Base-by-base conservation (phyloP, 306 rosid species). In the Argentina anserina region DNA sequence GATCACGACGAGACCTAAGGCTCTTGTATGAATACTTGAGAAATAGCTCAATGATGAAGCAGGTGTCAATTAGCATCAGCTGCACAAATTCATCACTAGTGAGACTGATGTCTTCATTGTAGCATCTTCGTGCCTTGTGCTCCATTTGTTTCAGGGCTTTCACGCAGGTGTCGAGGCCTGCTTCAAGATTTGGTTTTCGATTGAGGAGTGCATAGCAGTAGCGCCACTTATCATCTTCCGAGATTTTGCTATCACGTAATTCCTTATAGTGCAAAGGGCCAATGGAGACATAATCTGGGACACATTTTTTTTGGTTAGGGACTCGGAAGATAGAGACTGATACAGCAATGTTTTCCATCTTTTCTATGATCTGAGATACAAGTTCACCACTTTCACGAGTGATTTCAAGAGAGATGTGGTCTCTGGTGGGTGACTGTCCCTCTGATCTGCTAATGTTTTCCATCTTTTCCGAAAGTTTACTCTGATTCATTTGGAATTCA, bases 11-110 rank as follows among this genome's bases (percentile, higher is more conserved):
- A 28, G 81, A 81, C 67, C 86, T 73, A 21, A 86, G 72, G 69
- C 78, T 79, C 81, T 64, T 86, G 1, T 75, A 13, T 23, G 81
- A 23, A 37, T 60, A 79, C 70, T 75, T 83, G 15, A 84, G 65
- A 78, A 89, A 80, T 0, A 89, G 80, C 81, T 89, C 94, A 11
- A 89, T 87, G 78, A 86, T 63, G 82, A 86, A 89, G 67, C 89
- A 82, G 29, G 85, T 81, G 78, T 89, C 94, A 45, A 89, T 47
- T 41, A 89, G 40, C 87, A 89, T 72, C 50, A 86, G 77, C 65
- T 75, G 80, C 34, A 77, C 58, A 58, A 86, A 86, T 2, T 79
- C n/a, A 31, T 84, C 20, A 40, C 75, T 67, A 1, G 41, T 6
- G 43, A 71, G 61, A 3, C 0, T 17, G 46, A 62, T 41, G 6